These are phyloP conservation scores for Ogataea paraovalis DNA, from an alignment of 805 yeast species.

Conservation along the genomic window DNA sequence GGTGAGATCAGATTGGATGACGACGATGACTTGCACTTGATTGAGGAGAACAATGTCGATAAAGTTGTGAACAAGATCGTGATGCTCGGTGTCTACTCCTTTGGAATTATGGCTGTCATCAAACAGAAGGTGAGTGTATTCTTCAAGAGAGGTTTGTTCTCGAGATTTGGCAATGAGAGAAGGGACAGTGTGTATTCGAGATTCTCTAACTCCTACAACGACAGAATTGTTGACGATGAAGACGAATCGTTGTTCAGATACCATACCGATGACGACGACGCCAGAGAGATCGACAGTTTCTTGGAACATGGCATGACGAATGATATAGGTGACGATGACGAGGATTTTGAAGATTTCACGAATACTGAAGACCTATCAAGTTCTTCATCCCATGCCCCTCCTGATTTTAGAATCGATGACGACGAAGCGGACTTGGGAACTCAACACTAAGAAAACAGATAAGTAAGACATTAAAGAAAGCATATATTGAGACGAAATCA, in stretches of 20 bases:
- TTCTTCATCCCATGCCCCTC: not conserved
- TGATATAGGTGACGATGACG: constrained; percentile 33
- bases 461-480: not conserved
- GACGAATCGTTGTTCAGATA: constrained; percentile 33
- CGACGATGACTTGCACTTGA: constrained; percentile 47
- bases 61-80: constrained; percentile 55
- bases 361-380: not conserved
- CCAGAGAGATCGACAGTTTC: constrained; percentile 42
- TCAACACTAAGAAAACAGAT: not conserved
- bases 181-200: constrained; percentile 13
- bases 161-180: constrained; percentile 21
- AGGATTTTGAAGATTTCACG: constrained; percentile 25
- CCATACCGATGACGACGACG: constrained; percentile 41
- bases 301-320: constrained; percentile 27
- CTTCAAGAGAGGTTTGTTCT: constrained; percentile 23
- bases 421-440: constrained; percentile 7
- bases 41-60: constrained; percentile 63
- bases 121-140: constrained; percentile 13
- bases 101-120: constrained; percentile 14
- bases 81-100: constrained; percentile 46
- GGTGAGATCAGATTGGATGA: constrained; percentile 86
- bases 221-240: constrained; percentile 30
- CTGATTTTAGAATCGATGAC: constrained; percentile 7
- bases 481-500: too few species aligned
- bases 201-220: constrained; percentile 26